Percentiles rank a stretch among this genome's conserved stretches.
Conservation (phyloP, 164 flowering plant genomes). For the Vitis amurensis region DNA sequence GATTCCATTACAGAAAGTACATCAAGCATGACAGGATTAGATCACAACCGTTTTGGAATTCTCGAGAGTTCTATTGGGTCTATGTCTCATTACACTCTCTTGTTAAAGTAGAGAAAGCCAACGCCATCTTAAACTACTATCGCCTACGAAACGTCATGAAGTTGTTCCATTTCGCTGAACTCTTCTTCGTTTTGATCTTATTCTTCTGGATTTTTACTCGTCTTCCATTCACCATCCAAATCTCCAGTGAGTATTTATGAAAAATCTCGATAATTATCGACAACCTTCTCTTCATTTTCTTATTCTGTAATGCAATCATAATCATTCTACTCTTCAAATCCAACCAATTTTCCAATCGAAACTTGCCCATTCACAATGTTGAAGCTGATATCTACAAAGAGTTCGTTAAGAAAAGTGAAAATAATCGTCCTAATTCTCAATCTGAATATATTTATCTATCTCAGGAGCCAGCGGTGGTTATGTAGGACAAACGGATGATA, state of each 20-base stretch:
- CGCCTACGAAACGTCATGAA: constrained; percentile 32
- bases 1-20: too few relatives aligned
- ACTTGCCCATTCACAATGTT: neutral
- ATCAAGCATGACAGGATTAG: too few relatives aligned
- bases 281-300: constrained; percentile 47
- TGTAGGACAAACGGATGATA: constrained; percentile 48
- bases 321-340: constrained; percentile 38
- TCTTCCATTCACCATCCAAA: constrained; percentile 38
- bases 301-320: constrained; percentile 46
- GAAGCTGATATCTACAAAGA: constrained; percentile 27
- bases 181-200: constrained; percentile 33
- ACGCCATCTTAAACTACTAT: constrained; percentile 33
- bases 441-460: neutral
- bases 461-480: constrained; percentile 19
- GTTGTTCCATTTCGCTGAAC: constrained; percentile 53
- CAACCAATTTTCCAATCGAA: constrained; percentile 18
- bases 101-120: constrained; percentile 48
- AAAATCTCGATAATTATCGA: constrained; percentile 30
- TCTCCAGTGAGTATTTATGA: constrained; percentile 38
- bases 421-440: neutral
- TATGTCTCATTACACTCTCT: too few relatives aligned
- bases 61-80: too few relatives aligned
- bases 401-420: constrained; percentile 10
- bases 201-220: constrained; percentile 44
- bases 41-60: too few relatives aligned